Evolutionary conservation across 2,329 filamentous ascomycete genomes (phyloP).

Genomic region (Harringtonia lauricola): DNA sequence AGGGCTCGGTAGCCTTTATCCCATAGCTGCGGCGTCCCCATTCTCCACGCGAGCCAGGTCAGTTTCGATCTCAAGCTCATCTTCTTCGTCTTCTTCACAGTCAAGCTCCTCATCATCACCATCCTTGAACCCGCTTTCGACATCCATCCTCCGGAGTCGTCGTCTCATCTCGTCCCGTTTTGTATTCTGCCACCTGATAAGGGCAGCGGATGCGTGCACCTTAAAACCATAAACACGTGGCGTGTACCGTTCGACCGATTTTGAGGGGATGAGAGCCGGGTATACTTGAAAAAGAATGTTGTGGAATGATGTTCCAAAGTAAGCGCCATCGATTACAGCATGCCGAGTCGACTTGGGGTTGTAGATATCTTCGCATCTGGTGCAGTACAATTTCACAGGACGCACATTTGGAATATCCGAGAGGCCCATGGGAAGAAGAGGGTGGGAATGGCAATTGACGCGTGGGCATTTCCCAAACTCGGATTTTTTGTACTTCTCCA

Average conservation of each 20-base stretch:
- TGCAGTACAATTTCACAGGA: slow-evolving; percentile 93
- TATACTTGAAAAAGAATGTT: slow-evolving; percentile 99
- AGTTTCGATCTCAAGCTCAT: slow-evolving; percentile 17
- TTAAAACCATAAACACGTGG: slow-evolving; percentile 90
- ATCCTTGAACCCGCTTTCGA: slow-evolving; percentile 74
- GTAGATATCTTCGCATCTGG: slow-evolving; percentile 95
- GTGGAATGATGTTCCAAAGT: slow-evolving; percentile 97
- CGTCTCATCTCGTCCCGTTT: slow-evolving; percentile 74
- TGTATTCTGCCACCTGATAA: slow-evolving; percentile 83
- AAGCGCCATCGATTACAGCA: slow-evolving; percentile 89
- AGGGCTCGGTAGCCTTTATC: neutral
- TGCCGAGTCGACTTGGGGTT: slow-evolving; percentile 97
- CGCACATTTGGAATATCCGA: slow-evolving; percentile 80
- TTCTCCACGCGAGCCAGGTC: neutral
- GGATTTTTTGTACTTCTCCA: slow-evolving; percentile 97
- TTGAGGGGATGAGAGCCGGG: slow-evolving; percentile 75
- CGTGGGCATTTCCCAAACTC: slow-evolving; percentile 98
- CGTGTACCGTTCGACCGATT: slow-evolving; percentile 76
- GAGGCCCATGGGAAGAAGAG: slow-evolving; percentile 87
- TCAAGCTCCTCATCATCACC: slow-evolving; percentile 47
- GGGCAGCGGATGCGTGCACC: slow-evolving; percentile 78
- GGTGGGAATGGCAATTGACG: slow-evolving; percentile 88
- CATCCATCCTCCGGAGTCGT: slow-evolving; percentile 56
- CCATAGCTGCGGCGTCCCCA: neutral
- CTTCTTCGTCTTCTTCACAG: slow-evolving; percentile 45